A percentile compares a stretch with the other conserved stretches of the same genome.
These are phyloP conservation scores for Cyclotella sp. DNA, from an alignment of 108 stramenopile genomes.

Conservation along the genomic window DNA sequence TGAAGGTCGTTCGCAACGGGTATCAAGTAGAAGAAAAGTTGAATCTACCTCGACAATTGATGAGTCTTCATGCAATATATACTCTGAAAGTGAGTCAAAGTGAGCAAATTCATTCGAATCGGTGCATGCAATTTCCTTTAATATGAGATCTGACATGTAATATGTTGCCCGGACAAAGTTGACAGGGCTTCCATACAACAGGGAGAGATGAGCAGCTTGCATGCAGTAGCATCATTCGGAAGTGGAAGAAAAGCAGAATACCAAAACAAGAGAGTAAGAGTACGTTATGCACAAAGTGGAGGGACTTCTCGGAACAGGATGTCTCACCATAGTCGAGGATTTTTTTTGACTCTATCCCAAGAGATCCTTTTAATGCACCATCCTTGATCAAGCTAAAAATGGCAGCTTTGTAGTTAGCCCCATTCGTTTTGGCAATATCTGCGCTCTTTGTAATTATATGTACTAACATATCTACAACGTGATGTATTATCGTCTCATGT, in stretches of 20 bases:
- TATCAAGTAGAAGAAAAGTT: background rate
- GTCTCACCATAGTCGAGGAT: conserved; percentile 28
- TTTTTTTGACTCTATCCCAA: conserved; percentile 44
- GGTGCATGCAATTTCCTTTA: conserved; percentile 42
- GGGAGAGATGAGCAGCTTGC: conserved; percentile 4
- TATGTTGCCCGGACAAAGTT: conserved; percentile 22
- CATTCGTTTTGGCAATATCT: conserved; percentile 28
- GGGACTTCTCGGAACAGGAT: background rate
- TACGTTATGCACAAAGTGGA: too few species aligned
- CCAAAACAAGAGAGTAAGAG: background rate
- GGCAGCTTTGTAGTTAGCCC: conserved; percentile 26
- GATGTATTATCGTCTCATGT: conserved; percentile 22
- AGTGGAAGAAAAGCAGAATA: background rate
- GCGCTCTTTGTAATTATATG: conserved; percentile 26
- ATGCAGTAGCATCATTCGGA: background rate
- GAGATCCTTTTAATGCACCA: conserved; percentile 27
- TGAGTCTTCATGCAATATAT: conserved; percentile 17
- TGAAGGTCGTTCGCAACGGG: background rate
- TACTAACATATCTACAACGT: conserved; percentile 27
- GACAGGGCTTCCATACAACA: conserved; percentile 24
- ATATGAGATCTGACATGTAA: conserved; percentile 37
- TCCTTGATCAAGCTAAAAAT: conserved; percentile 26
- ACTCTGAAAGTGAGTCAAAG: conserved; percentile 39
- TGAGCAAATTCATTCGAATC: conserved; percentile 40
- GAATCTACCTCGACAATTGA: conserved; percentile 38